Base-by-base conservation (phyloP, 2,329 filamentous ascomycete genomes). In the Tolypocladium guangdongense region DNA sequence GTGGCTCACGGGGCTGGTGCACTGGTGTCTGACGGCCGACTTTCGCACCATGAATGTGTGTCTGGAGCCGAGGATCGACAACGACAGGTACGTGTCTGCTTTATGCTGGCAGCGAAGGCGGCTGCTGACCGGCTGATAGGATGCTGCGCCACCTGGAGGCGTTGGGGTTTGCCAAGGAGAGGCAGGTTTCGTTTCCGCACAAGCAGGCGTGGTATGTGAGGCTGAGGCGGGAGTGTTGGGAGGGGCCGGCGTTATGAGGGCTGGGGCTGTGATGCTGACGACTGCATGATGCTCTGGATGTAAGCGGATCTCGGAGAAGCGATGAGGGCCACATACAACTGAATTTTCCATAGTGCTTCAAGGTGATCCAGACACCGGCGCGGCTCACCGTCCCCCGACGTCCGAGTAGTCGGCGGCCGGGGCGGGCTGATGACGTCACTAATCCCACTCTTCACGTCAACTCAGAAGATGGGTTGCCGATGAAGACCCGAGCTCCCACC, bases 141-240 rank as follows among this genome's bases (percentile, higher is more conserved):
- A 53, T 74, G 35, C 46, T 73, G 39, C 65, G 65, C n/a, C 89
- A 92, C 57, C 78, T 95, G 18, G 79, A 88, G 57, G 72, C 81
- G 7, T 78, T 79, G 0, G 91, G 92, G 0, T 99, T 97, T 66
- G 83, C 86, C 59, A 93, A 90, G 64, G 88, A 96, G 70, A 84
- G 84, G 55, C 90, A 96, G 64, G 78, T 97, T 50, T 80, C 84
- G 1, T 90, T 99, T 58, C 86, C 90, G 1, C 91, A 97, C 67
- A 99, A 99, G 69, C 90, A 95, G 67, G 84, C 89, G 7, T 95
- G 91, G 70, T 78, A 92, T 56, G 87, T 95, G 71, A 87, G 86
- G 63, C 78, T 95, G 58, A 78, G 82, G 54, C 78, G 92, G 56
- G 90, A 96, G 59, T 81, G 78, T 22, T 97, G 90, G 87, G 80